These are phyloP conservation scores for Magnolia kwangsiensis DNA, from an alignment of 164 flowering plant species.

Conservation along the genomic window DNA sequence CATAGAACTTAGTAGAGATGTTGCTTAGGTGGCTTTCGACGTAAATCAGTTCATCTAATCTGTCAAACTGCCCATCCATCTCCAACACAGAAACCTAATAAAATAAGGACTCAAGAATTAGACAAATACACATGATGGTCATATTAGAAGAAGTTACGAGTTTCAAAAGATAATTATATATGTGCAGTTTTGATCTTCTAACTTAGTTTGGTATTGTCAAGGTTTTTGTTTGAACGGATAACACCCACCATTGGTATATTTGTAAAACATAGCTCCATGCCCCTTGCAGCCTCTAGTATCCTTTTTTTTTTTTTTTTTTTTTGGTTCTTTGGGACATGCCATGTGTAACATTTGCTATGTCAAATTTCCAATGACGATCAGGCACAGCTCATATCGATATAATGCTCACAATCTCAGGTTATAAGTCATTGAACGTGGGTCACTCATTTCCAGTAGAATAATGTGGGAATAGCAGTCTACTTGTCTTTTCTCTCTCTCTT, in stretches of 20 bases:
- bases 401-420: background rate
- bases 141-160: background rate
- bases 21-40: conserved; percentile 93
- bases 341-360: too few species aligned
- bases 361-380: too few species aligned
- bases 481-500: background rate
- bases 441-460: background rate
- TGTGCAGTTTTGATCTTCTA: background rate
- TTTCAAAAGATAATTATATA: background rate
- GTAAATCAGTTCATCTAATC: conserved; percentile 88
- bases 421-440: background rate
- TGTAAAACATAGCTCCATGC: background rate
- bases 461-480: background rate
- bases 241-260: background rate
- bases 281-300: background rate
- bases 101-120: background rate
- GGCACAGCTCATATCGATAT: too few species aligned
- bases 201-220: background rate
- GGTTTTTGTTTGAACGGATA: background rate
- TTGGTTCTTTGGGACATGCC: too few species aligned
- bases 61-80: conserved; percentile 97
- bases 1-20: conserved; percentile 87
- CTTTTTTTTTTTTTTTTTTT: background rate
- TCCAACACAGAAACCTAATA: conserved; percentile 79
- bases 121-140: background rate